Percentiles rank a stretch among this genome's conserved stretches.
These are phyloP conservation scores for Didymella keratinophila DNA, from an alignment of 2,329 filamentous ascomycete species.

Conservation along the genomic window DNA sequence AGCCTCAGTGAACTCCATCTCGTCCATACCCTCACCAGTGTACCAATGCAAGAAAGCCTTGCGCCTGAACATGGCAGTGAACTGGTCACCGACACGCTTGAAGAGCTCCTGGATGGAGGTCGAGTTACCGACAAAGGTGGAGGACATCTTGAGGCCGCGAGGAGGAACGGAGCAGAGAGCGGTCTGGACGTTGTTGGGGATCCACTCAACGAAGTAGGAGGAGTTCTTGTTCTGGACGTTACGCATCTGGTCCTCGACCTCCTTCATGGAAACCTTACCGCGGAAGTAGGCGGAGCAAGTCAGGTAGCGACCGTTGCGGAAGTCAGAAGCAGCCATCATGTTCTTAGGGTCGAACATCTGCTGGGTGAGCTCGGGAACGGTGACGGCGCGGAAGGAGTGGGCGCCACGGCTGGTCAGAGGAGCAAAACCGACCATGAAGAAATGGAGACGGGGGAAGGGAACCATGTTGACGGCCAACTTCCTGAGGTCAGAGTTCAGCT, in stretches of 20 bases:
- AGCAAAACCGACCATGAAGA: slow-evolving; percentile 99
- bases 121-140: slow-evolving; percentile 98
- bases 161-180: slow-evolving; percentile 98
- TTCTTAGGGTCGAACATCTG: slow-evolving; percentile 99
- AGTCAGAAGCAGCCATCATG: slow-evolving; percentile 99
- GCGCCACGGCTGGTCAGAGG: slow-evolving; percentile 93
- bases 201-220: slow-evolving; percentile 99
- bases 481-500: slow-evolving; percentile 99
- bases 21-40: slow-evolving; percentile 99
- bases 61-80: slow-evolving; percentile 99
- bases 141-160: slow-evolving; percentile 98
- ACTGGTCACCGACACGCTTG: slow-evolving; percentile 99
- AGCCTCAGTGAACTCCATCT: slow-evolving; percentile 99
- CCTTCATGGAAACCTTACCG: slow-evolving; percentile 99
- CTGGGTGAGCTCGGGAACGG: slow-evolving; percentile 97
- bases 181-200: slow-evolving; percentile 99
- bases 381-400: slow-evolving; percentile 95
- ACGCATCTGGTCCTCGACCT: slow-evolving; percentile 99
- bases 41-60: slow-evolving; percentile 99
- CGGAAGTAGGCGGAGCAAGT: slow-evolving; percentile 99
- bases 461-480: slow-evolving; percentile 99
- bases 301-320: slow-evolving; percentile 99
- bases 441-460: slow-evolving; percentile 99
- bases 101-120: slow-evolving; percentile 99
- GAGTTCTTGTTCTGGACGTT: slow-evolving; percentile 99